Evolutionary conservation across 495 filamentous ascomycete species (phyloP).

Genomic region (Cairneyella variabilis): DNA sequence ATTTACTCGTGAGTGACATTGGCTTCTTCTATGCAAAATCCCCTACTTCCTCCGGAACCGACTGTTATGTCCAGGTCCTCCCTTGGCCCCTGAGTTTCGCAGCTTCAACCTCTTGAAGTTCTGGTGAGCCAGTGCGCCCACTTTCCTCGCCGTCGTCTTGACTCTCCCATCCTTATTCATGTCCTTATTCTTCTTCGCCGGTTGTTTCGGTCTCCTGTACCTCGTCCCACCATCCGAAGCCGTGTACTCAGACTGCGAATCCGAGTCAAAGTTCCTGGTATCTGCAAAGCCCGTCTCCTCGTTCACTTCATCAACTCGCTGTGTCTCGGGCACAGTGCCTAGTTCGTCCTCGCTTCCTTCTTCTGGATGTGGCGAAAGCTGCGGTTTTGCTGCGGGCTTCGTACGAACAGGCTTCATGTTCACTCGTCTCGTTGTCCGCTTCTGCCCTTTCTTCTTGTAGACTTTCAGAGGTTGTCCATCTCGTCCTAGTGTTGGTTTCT

Average conservation of each 20-base stretch:
- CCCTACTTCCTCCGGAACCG: slow-evolving; percentile 41
- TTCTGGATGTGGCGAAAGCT: background rate
- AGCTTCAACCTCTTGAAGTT: slow-evolving; percentile 85
- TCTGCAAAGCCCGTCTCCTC: slow-evolving; percentile 25
- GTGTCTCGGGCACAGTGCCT: slow-evolving; percentile 40
- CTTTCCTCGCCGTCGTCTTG: slow-evolving; percentile 55
- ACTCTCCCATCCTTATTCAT: slow-evolving; percentile 42
- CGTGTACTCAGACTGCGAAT: slow-evolving; percentile 31
- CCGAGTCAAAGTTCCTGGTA: slow-evolving; percentile 32
- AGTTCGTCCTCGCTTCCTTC: slow-evolving; percentile 29
- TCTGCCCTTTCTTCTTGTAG: slow-evolving; percentile 92
- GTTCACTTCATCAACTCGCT: slow-evolving; percentile 25
- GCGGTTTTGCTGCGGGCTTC: slow-evolving; percentile 29
- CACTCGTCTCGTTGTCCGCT: slow-evolving; percentile 76
- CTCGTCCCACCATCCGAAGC: slow-evolving; percentile 25
- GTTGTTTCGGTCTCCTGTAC: slow-evolving; percentile 27
- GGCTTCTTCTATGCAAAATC: slow-evolving; percentile 18
- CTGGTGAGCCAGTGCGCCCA: slow-evolving; percentile 69
- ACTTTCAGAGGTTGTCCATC: slow-evolving; percentile 51
- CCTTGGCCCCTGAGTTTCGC: slow-evolving; percentile 53
- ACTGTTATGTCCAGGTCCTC: slow-evolving; percentile 43
- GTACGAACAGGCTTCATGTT: slow-evolving; percentile 56
- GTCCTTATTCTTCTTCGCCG: slow-evolving; percentile 34
- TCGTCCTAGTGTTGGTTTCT: slow-evolving; percentile 18
- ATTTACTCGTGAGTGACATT: slow-evolving; percentile 1